Percentiles rank a stretch among this genome's conserved stretches.
These are phyloP conservation scores for Pythium sukuiense DNA, from an alignment of 352 stramenopile genomes.

Conservation along the genomic window DNA sequence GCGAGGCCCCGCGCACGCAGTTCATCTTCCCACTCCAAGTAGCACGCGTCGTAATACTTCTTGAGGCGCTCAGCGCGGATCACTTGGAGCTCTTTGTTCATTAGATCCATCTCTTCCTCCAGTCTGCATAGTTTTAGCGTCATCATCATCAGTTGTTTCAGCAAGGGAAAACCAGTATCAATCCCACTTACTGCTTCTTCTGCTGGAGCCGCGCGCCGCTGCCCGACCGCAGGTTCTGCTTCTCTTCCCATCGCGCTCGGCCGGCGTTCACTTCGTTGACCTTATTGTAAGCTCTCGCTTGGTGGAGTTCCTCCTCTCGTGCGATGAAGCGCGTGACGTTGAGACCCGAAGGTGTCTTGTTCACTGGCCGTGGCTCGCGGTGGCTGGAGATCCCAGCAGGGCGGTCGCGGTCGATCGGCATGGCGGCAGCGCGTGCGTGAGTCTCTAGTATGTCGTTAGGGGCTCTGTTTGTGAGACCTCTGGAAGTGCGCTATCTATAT, in stretches of 20 bases:
- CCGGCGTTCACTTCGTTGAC: constrained; percentile 48
- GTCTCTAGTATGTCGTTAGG: background rate
- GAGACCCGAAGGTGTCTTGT: constrained; percentile 48
- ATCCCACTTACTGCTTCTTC: constrained; percentile 48
- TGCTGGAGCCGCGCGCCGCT: constrained; percentile 52
- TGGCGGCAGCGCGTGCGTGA: constrained; percentile 10
- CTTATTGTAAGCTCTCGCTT: constrained; percentile 56
- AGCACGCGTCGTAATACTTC: constrained; percentile 77
- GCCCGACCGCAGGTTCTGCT: constrained; percentile 59
- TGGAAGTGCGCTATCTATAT: background rate
- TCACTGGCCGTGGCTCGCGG: constrained; percentile 24
- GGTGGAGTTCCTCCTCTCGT: constrained; percentile 70
- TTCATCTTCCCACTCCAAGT: constrained; percentile 76
- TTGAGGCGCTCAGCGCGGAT: constrained; percentile 66
- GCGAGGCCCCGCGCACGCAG: constrained; percentile 66
- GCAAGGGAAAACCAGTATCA: background rate
- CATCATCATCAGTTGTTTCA: background rate
- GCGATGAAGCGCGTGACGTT: constrained; percentile 78
- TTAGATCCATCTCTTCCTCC: constrained; percentile 68
- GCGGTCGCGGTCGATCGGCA: constrained; percentile 53
- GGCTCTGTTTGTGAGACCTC: background rate
- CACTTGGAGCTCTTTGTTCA: constrained; percentile 71
- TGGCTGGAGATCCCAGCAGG: constrained; percentile 52
- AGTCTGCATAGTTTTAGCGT: constrained; percentile 32
- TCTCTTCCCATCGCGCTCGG: constrained; percentile 73